Evolutionary conservation across 2,329 filamentous ascomycete genomes (phyloP), one percentile per base, ranked within the genome.

Genomic region (Hymenoscyphus scutula): DNA sequence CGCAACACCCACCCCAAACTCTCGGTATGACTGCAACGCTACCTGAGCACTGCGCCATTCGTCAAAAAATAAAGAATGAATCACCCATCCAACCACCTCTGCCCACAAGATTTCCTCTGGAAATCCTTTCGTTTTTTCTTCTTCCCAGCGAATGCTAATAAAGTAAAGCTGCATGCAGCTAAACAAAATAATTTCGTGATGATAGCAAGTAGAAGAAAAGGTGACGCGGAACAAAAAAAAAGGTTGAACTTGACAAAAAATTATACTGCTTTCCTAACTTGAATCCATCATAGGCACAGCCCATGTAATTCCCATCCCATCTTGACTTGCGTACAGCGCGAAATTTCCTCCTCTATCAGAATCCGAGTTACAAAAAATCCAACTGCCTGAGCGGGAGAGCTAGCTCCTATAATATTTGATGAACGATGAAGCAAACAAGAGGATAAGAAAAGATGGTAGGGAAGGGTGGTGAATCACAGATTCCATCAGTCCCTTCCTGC

Each of bases 361-460:
- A 17, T 13, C 8, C 29, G 38, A 37, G 56, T 23, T 64, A 68
- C 63, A 53, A 25, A 62, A 66, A 68, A 67, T 66, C 57, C 62
- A 61, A 62, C 67, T 72, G 65, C 69, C 68, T 70, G 67, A 68
- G 67, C 68, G 66, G 67, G 69, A 70, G 69, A 66, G 27, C 67
- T 66, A 55, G 67, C 69, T 69, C 69, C 70, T 67, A 38, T 62
- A 67, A 60, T 29, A 13, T 23, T 8, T 13, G n/a, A 55, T 56
- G 6, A 62, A 3, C 27, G n/a, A n/a, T n/a, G n/a, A 29, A 29
- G 27, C 3, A 29, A 29, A 30, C 55, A 53, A 27, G 64, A 54
- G 56, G 53, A 53, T 56, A 64, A 65, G 32, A 19, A 30, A 38
- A 41, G n/a, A 57, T 13, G 13, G 7, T 25, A n/a, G 29, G 11